A percentile compares a stretch with the other conserved stretches of the same genome.
These are phyloP conservation scores for Stentor roeselii DNA, from an alignment of 73 alveolate genomes.

Conservation along the genomic window DNA sequence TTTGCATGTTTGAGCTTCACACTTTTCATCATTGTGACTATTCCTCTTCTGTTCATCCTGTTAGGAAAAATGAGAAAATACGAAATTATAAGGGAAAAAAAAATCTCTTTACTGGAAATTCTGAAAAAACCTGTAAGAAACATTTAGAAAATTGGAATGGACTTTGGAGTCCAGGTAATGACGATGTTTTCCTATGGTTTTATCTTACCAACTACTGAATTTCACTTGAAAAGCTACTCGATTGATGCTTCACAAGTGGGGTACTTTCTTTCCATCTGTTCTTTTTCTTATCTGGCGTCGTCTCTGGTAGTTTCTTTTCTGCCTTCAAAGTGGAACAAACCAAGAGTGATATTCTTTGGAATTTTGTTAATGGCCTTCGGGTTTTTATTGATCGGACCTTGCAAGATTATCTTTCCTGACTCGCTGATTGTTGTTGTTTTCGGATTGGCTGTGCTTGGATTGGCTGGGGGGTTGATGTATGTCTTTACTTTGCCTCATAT, in stretches of 20 bases:
- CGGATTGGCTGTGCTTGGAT: not conserved
- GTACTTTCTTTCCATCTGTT: not conserved
- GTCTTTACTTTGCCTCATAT: not conserved
- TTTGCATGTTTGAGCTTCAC: not conserved
- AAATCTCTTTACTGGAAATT: not conserved
- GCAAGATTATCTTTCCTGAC: not conserved
- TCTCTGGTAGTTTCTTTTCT: not conserved
- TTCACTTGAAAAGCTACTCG: not conserved
- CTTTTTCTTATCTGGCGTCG: not conserved
- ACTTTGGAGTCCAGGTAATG: not conserved
- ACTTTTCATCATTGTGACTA: not conserved
- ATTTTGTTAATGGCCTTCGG: not conserved
- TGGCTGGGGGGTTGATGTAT: not conserved
- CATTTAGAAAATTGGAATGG: not conserved
- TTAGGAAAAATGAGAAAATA: not conserved
- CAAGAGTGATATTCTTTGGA: not conserved
- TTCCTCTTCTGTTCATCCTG: not conserved
- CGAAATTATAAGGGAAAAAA: not conserved
- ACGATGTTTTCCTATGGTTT: not conserved
- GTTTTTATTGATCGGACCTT: constrained; percentile 10
- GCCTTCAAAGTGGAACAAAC: not conserved
- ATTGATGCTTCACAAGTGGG: not conserved
- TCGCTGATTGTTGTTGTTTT: not conserved
- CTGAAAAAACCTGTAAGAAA: not conserved
- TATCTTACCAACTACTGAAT: not conserved